Evolutionary conservation across 179 eudicot genomes (phyloP), one percentile per base, ranked within the genome.

Genomic region (Beta macrorhiza): DNA sequence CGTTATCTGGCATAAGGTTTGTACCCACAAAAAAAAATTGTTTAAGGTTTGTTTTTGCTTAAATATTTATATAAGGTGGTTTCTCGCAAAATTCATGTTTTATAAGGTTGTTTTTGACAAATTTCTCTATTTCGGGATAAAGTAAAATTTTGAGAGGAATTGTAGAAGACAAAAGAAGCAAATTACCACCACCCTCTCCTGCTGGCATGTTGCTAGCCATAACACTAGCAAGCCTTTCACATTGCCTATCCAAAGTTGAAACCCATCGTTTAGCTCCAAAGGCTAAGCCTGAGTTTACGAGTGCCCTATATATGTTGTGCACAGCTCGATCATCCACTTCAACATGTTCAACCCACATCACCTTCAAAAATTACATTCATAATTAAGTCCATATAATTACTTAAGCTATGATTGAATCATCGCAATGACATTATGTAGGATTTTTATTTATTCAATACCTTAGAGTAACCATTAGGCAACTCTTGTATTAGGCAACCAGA

Each of bases 221-320:
- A 8, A 85, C 87, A 78, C 90, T 89, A 42, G 93, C 91, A 11
- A 90, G 87, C 75, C 93, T 82, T 78, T 90, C 93, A 67, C 93
- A 90, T 77, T 90, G 91, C 56, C 93, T 81, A 49, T 90, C 89
- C 74, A 89, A 82, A 15, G 90, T 81, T 6, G 90, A 83, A 12
- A 90, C 87, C 93, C 93, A 90, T 5, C 91, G 89, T 71, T 82
- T 89, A 0, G 93, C 93, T 2, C 93, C 93, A n/a, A 86, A 90
- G 29, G 89, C 93, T 7, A 90, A 71, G 20, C 90, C 90, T 0
- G 93, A 82, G 67, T 82, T 85, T 19, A 90, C 90, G 0, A 90
- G 83, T 17, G 84, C 86, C 44, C 87, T 86, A 79, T 90, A 90
- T 56, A 86, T 80, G 80, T 61, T 83, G 61, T 89, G 90, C 71